Evolutionary conservation across 2,329 filamentous ascomycete genomes (phyloP), one percentile per base, ranked within the genome.

Genomic region (Hypoxylon sp.): DNA sequence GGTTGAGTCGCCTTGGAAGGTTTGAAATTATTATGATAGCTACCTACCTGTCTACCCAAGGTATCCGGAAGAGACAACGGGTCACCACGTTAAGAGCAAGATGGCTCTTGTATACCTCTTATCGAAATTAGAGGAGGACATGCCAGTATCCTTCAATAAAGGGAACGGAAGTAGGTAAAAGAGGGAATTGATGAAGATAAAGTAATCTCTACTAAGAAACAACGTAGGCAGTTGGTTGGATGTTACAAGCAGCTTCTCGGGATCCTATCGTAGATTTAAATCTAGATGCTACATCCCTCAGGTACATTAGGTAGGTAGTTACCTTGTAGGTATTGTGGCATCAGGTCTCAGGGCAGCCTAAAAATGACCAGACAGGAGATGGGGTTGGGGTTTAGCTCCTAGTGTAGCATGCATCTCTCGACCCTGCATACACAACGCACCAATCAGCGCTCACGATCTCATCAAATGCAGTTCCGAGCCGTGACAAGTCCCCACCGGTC

Each of bases 391-490:
- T 11, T 32, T 32, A 7, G 32, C 11, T 31, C 27, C 8, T 35
- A 39, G n/a, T n/a, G n/a, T n/a, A n/a, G 39, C 50, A 59, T 62
- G 42, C 27, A 47, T 37, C 8, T 17, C 47, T 46, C 32, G 32
- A 67, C 67, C 67, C 67, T 72, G 67, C 70, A 72, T 70, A 51
- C n/a, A 31, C 54, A 19, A 48, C 27, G 15, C 42, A 47, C 70
- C 68, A 72, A 70, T 70, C 56, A 68, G 6, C 53, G 11, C 46
- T 27, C 60, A 39, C 29, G 51, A 19, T 61, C 13, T 10, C 39
- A n/a, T 15, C 51, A 10, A 58, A 69, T 55, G 29, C 62, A 51
- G 48, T 39, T 32, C 52, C 24, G 46, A 68, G 29, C 62, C 37
- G 70, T 55, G 70, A 72, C 70, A 57, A 51, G 48, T 39, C 50